Conservation (phyloP, 2,329 filamentous ascomycete species). For the Aspergillus quadricinctus region DNA sequence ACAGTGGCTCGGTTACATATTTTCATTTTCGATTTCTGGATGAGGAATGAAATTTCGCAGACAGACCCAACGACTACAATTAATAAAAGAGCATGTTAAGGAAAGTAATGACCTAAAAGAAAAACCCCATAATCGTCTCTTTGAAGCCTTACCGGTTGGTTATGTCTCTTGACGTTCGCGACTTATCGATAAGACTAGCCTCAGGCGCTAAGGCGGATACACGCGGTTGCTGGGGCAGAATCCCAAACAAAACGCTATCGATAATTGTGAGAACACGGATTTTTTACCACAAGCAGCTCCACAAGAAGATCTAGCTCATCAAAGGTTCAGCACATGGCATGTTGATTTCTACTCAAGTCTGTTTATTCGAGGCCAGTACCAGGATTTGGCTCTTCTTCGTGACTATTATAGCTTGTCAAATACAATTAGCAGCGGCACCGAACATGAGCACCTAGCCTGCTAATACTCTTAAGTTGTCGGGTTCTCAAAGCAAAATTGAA, state of each 20-base stretch:
- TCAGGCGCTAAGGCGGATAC: background rate
- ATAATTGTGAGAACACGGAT: conserved; percentile 17
- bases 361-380: background rate
- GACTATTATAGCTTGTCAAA: background rate
- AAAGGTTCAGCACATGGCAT: background rate
- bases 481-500: background rate
- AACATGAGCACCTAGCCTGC: background rate
- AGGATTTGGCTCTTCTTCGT: background rate
- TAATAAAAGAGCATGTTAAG: background rate
- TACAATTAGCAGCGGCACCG: background rate
- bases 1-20: background rate
- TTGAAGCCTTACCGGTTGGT: no score
- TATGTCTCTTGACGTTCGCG: no score
- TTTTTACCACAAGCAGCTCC: conserved; percentile 9
- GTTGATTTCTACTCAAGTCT: background rate
- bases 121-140: background rate
- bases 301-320: background rate
- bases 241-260: conserved; percentile 22
- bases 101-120: background rate
- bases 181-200: background rate
- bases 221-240: conserved; percentile 23
- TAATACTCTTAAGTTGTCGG: background rate
- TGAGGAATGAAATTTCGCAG: background rate
- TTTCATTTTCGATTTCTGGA: background rate
- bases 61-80: background rate